Conservation (phyloP, 1,139 yeast genomes). For the Diutina catenulata region DNA sequence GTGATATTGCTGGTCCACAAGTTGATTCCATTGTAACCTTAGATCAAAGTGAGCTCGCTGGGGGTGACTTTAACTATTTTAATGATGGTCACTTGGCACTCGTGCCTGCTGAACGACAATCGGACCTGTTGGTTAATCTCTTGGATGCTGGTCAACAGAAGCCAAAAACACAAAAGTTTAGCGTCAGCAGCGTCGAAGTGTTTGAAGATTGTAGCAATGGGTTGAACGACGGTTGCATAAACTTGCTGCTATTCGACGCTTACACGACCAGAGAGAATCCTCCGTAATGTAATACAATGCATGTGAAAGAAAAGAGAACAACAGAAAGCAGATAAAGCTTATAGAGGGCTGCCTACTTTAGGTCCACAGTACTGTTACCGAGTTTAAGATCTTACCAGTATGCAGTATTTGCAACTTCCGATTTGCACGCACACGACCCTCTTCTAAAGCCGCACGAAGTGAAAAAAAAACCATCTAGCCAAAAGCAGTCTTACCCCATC, state of each 20-base stretch:
- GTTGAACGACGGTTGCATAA: slow-evolving; percentile 58
- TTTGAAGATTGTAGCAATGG: slow-evolving; percentile 54
- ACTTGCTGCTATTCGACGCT: slow-evolving; percentile 66
- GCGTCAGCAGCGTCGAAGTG: slow-evolving; percentile 43
- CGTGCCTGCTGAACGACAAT: slow-evolving; percentile 12
- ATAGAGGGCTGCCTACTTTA: no score
- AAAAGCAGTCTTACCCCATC: no score
- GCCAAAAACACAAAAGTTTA: slow-evolving; percentile 12
- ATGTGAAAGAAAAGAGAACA: no score
- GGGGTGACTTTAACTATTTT: slow-evolving; percentile 8
- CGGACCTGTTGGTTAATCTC: slow-evolving; percentile 9
- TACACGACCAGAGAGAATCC: slow-evolving; percentile 63
- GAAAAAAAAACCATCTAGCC: no score
- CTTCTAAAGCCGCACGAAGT: no score
- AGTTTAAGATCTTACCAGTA: no score
- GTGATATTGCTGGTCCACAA: background rate
- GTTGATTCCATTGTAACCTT: slow-evolving; percentile 7
- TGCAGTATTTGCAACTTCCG: no score
- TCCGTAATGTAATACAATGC: no score
- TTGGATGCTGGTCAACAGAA: slow-evolving; percentile 7
- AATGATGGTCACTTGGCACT: slow-evolving; percentile 15
- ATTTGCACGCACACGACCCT: no score
- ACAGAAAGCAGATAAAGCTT: no score
- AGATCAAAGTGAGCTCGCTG: slow-evolving; percentile 3
- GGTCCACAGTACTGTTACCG: no score